A percentile compares a stretch with the other conserved stretches of the same genome.
phyloP scores from a whole-genome alignment of 352 stramenopile genomes.

The Phytophthora citricola region DNA sequence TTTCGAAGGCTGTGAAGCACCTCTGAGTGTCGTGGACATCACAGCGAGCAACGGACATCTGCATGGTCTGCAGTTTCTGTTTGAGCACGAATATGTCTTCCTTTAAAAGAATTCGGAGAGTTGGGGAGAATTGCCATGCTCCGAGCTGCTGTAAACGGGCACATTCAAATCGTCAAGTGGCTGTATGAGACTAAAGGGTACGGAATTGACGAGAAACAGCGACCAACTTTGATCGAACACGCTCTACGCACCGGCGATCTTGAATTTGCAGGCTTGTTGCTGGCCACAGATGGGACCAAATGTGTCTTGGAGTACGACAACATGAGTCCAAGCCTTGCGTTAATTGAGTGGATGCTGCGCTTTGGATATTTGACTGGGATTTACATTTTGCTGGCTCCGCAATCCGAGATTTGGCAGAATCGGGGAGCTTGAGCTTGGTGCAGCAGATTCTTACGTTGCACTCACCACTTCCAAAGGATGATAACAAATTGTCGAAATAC shows the following conservation, averaged over 20 bases:
- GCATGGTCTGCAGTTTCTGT: too few species aligned
- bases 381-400: constrained; percentile 2
- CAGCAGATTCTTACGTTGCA: too few species aligned
- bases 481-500: too few species aligned
- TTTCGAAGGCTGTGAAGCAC: not conserved
- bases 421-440: too few species aligned
- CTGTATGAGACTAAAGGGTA: not conserved
- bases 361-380: constrained; percentile 10
- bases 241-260: not conserved
- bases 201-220: not conserved
- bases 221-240: not conserved
- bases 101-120: too few species aligned
- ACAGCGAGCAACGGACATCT: constrained; percentile 1
- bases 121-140: too few species aligned
- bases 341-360: constrained; percentile 23
- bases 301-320: constrained; percentile 14
- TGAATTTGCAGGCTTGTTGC: not conserved
- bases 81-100: too few species aligned
- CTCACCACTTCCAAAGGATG: too few species aligned
- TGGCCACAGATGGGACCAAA: not conserved
- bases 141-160: constrained; percentile 3
- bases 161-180: not conserved
- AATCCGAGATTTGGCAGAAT: constrained; percentile 10
- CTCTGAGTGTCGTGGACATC: not conserved
- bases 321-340: not conserved